A percentile compares a stretch with the other conserved stretches of the same genome.
phyloP scores from a whole-genome alignment of 2,329 filamentous ascomycete genomes.

The Arthrobotrys sinensis region DNA sequence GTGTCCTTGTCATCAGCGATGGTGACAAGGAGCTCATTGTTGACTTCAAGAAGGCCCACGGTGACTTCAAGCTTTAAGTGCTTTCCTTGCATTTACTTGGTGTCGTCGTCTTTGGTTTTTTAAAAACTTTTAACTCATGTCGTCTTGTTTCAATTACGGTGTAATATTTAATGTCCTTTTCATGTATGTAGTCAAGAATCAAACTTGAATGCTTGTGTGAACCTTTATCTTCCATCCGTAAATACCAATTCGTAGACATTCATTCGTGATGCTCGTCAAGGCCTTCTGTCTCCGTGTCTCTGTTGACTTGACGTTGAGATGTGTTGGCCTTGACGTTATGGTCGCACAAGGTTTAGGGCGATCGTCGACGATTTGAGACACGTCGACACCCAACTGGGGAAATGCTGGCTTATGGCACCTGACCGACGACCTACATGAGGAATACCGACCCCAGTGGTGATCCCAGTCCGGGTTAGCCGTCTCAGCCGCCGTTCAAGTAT shows the following conservation, averaged over 20 bases:
- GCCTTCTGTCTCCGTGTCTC: neutral
- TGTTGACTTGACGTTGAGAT: constrained; percentile 16
- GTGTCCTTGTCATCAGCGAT: constrained; percentile 95
- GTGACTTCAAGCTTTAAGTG: constrained; percentile 65
- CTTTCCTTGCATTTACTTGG: constrained; percentile 33
- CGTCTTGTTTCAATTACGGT: constrained; percentile 52
- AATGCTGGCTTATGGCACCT: constrained; percentile 7
- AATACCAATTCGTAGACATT: neutral
- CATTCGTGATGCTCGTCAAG: neutral
- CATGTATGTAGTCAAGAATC: constrained; percentile 58
- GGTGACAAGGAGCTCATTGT: constrained; percentile 93
- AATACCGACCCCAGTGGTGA: too few species aligned
- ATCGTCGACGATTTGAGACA: constrained; percentile 45
- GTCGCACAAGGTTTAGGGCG: constrained; percentile 38
- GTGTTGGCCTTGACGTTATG: constrained; percentile 54
- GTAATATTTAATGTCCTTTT: constrained; percentile 61
- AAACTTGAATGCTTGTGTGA: constrained; percentile 54
- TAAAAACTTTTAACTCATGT: constrained; percentile 42
- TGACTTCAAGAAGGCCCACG: constrained; percentile 98
- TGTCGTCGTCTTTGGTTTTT: constrained; percentile 36
- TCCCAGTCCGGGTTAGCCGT: too few species aligned
- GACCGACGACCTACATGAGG: neutral
- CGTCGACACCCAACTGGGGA: neutral
- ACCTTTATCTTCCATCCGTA: constrained; percentile 9
- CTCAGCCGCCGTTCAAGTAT: too few species aligned